Base-by-base conservation (phyloP, 305 asterid species). In the Fraxinus velutina region DNA sequence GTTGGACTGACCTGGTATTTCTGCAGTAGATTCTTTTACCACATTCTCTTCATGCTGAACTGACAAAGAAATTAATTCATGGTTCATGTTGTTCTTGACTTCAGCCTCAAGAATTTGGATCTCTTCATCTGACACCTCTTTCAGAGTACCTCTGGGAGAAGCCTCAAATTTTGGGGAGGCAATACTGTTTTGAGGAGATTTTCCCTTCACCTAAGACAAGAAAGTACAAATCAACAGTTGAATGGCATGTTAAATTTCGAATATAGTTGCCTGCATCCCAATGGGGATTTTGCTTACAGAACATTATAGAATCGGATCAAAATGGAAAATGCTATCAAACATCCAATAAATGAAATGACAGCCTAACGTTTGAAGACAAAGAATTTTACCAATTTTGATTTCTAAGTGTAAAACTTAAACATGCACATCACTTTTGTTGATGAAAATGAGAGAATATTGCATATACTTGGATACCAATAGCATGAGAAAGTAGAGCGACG, bases 171-270 rank as follows among this genome's bases (percentile, higher is more conserved):
- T 89, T 79, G 94, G 82, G 84, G 88, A 82, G 76, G 89, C 80
- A 42, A 82, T 68, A 80, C 85, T 88, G 85, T 82, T 89, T 83
- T 89, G 94, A 78, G 86, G 84, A 86, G 93, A 37, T 79, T 89
- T 94, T 83, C 88, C 96, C 90, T 90, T 93, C 78, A 92, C 91
- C 98, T 96, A 86, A 37, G 42, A 88, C 82, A 83, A 27, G 81
- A 66, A 84, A 85, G 78, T 78, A 84, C 75, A 66, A 70, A 34
- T 73, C 62, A 78, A 66, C 75, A 68, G 74, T 27, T 66, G 73
- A 66, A 66, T 29, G 21, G 37, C 19, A 27, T 24, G 37, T 27
- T 4, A 66, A 33, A 66, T 66, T 66, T 66, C 36, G 8, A 66
- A 66, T 29, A 17, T 17, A 66, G 74, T 29, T 24, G 19, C 74